These are phyloP conservation scores for Nadsonia starkeyi-henricii DNA, from an alignment of 1,139 yeast genomes.

Conservation along the genomic window DNA sequence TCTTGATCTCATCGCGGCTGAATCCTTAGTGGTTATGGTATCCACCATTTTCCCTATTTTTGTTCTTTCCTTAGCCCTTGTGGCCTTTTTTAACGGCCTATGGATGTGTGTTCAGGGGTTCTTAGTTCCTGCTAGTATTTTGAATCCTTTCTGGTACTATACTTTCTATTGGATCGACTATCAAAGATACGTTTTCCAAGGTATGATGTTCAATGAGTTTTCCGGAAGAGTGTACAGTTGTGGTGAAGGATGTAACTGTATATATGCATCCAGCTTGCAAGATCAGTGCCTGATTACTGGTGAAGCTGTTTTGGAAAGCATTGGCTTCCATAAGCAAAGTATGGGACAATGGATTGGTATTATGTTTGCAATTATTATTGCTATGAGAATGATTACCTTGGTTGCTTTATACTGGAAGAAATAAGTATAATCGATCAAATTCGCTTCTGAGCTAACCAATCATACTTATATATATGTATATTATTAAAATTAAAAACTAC, in stretches of 20 bases:
- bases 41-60: slow-evolving; percentile 27
- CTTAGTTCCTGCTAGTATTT: slow-evolving; percentile 23
- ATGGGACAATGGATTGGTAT: slow-evolving; percentile 28
- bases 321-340: slow-evolving; percentile 22
- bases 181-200: slow-evolving; percentile 31
- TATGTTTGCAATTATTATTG: slow-evolving; percentile 19
- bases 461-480: no score
- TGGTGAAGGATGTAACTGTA: slow-evolving; percentile 25
- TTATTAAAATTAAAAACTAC: no score
- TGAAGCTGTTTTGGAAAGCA: slow-evolving; percentile 21
- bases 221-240: slow-evolving; percentile 22
- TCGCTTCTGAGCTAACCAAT: no score
- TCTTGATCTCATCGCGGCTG: slow-evolving; percentile 30
- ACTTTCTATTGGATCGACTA: slow-evolving; percentile 31
- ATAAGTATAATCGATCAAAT: background rate
- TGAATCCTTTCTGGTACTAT: slow-evolving; percentile 29
- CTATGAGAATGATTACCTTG: slow-evolving; percentile 8
- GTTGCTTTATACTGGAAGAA: slow-evolving; percentile 5
- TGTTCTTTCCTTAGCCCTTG: slow-evolving; percentile 28
- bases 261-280: slow-evolving; percentile 23
- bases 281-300: slow-evolving; percentile 25
- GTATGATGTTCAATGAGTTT: slow-evolving; percentile 32
- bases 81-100: slow-evolving; percentile 31
- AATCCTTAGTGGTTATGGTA: slow-evolving; percentile 27
- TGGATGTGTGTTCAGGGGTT: slow-evolving; percentile 36